These are phyloP conservation scores for Chlamydomonas reinhardtii DNA, from an alignment of 163 green algal genomes.

Conservation along the genomic window DNA sequence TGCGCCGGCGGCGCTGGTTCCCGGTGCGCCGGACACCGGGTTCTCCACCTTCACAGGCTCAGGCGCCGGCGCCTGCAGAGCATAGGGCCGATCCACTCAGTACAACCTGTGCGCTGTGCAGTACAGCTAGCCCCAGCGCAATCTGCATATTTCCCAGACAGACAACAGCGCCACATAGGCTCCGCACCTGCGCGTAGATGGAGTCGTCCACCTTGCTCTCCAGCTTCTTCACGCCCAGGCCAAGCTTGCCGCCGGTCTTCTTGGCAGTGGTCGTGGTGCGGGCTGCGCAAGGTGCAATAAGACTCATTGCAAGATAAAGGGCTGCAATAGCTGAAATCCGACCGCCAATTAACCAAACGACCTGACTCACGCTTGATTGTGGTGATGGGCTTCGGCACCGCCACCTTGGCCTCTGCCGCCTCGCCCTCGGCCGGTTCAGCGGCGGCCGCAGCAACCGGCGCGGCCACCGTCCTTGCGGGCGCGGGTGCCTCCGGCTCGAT, in stretches of 20 bases:
- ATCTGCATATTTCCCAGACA: no score
- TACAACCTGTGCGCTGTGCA: neutral
- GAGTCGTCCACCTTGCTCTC: constrained; percentile 85
- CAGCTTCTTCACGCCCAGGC: constrained; percentile 95
- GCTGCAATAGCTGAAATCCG: no score
- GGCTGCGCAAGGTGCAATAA: neutral
- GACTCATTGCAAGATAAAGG: no score
- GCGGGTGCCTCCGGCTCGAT: constrained; percentile 30
- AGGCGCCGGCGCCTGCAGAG: constrained; percentile 66
- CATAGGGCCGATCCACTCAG: neutral
- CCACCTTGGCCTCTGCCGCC: neutral
- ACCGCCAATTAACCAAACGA: no score
- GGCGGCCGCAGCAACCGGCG: neutral
- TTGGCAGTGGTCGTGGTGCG: constrained; percentile 30
- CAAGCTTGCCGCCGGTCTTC: constrained; percentile 69
- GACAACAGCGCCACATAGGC: no score
- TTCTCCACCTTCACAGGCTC: constrained; percentile 56
- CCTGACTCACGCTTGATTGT: constrained; percentile 36
- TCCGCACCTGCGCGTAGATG: constrained; percentile 91
- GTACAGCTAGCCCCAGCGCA: no score
- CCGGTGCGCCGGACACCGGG: neutral
- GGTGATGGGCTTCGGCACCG: constrained; percentile 15
- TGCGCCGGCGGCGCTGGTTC: neutral
- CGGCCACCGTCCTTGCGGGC: neutral
- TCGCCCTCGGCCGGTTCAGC: neutral